Evolutionary conservation across 208 protist genomes (phyloP).

Genomic region (Leishmania mexicana): DNA sequence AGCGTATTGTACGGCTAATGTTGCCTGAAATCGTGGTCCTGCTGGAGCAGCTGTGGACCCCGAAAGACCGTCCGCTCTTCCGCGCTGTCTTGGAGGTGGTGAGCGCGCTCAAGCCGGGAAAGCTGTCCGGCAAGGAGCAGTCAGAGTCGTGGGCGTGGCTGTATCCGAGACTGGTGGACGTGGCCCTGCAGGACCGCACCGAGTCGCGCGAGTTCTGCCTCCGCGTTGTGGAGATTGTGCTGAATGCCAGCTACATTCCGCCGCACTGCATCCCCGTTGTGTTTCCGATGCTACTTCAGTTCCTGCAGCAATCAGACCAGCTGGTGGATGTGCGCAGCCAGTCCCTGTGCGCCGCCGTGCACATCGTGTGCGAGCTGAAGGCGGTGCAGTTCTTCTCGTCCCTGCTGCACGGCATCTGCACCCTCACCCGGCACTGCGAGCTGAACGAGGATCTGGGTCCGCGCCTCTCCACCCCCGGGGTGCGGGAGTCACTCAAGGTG

Average conservation of each 20-base stretch:
- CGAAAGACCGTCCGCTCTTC: slow-evolving; percentile 82
- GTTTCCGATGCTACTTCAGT: slow-evolving; percentile 86
- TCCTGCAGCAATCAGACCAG: slow-evolving; percentile 86
- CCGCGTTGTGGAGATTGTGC: slow-evolving; percentile 87
- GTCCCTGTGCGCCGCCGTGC: slow-evolving; percentile 81
- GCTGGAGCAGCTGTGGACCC: slow-evolving; percentile 87
- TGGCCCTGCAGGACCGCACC: slow-evolving; percentile 85
- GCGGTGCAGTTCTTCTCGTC: slow-evolving; percentile 84
- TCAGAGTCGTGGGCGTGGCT: slow-evolving; percentile 91
- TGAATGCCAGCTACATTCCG: slow-evolving; percentile 89
- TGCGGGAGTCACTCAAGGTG: slow-evolving; percentile 80
- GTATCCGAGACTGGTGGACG: slow-evolving; percentile 90
- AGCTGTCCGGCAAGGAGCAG: slow-evolving; percentile 90
- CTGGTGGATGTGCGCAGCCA: slow-evolving; percentile 84
- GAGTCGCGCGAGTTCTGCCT: slow-evolving; percentile 88
- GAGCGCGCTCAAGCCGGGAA: slow-evolving; percentile 87
- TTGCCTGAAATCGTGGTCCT: slow-evolving; percentile 90
- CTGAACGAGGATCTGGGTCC: slow-evolving; percentile 78
- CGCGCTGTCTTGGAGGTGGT: slow-evolving; percentile 86
- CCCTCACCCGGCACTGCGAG: slow-evolving; percentile 86
- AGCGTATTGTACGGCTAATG: slow-evolving; percentile 82
- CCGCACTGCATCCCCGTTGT: slow-evolving; percentile 89
- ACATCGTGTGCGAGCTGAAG: slow-evolving; percentile 90
- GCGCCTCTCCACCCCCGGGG: slow-evolving; percentile 73
- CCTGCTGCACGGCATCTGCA: slow-evolving; percentile 82